Base-by-base conservation (phyloP, 2,329 filamentous ascomycete species). In the Cadophora luteo-olivacea region DNA sequence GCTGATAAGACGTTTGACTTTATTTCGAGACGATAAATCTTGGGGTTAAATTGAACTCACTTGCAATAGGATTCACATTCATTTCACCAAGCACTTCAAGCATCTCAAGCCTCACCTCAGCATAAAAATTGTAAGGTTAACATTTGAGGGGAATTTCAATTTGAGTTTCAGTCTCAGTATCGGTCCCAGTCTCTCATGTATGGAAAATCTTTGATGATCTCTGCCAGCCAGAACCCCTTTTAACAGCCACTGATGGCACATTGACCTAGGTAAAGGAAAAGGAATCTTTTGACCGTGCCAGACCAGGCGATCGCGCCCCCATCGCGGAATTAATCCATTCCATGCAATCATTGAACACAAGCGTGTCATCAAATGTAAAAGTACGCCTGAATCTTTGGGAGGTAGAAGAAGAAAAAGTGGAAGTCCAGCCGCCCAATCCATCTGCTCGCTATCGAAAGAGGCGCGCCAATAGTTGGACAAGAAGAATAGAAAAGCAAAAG, bases 301-400 rank as follows among this genome's bases (percentile, higher is more conserved):
- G 68, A 73, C 75, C 72, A 68, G 68, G 72, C 68, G 64, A 70
- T 75, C 72, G 72, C 72, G 75, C 73, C 63, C 72, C 73, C 69
- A 74, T 71, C 65, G 71, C 62, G 66, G 71, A 75, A 74, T 75
- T 73, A 75, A 73, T 74, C 75, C 71, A 74, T 75, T 77, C 76
- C 76, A 77, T 77, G 73, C 75, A 74, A 75, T 74, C 74, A 72
- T 75, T 74, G 68, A 75, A 73, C 72, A 74, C 73, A 76, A 77
- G 72, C 69, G 74, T 77, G 72, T 68, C 72, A 69, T 74, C 72
- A 75, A 76, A 74, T 45, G 72, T 72, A 73, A 75, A 70, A 70
- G 69, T 76, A 78, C 75, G 77, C 76, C 77, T 73, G 74, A 76
- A 75, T 75, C 74, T 75, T 73, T 77, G 75, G 72, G 69, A 74